Evolutionary conservation across 148 eudicot genomes (phyloP), one percentile per base, ranked within the genome.

Genomic region (Spergularia bocconei): DNA sequence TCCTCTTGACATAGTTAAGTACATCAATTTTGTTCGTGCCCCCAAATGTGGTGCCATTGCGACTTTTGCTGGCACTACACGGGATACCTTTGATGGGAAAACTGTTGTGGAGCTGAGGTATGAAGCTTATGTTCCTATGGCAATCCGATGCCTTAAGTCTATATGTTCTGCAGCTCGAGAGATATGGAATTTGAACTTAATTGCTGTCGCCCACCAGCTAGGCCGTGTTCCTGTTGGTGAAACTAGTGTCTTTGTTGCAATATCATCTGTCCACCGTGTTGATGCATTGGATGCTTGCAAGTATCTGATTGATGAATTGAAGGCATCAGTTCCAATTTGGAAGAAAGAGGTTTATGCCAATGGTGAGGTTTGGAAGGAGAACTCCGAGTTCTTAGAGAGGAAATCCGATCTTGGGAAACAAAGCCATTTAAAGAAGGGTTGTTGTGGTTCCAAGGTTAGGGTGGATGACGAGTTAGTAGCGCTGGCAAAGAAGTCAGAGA

Each of bases 291-390:
- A 90, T 75, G 98, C 97, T 61, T 91, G 98, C 73, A 86, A 90
- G 80, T 91, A 87, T 48, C 61, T 88, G 82, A 94, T 93, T 4
- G 98, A 94, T 81, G 98, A 91, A 81, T 53, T 94, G 19, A 94
- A 94, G 86, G 97, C 98, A 5, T 80, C 90, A 0, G 95, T 94
- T 64, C 98, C 97, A 0, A 94, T 94, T 13, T 94, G 97, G 97
- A 94, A 91, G 87, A 94, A 90, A 80, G 98, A 91, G 86, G 93
- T 91, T 54, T 91, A 91, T 81, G 80, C 85, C 1, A 88, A 91
- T 56, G 98, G 97, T 51, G 98, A 93, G 85, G 87, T 90, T 16
- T 93, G 98, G 98, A 93, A 93, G 72, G 97, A 93, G 88, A 94
- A 94, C 33, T 82, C 85, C 0, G 98, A 91, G 84, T 88, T 89